Conservation (phyloP, 208 protist species). For the Trypanosoma cruzi region DNA sequence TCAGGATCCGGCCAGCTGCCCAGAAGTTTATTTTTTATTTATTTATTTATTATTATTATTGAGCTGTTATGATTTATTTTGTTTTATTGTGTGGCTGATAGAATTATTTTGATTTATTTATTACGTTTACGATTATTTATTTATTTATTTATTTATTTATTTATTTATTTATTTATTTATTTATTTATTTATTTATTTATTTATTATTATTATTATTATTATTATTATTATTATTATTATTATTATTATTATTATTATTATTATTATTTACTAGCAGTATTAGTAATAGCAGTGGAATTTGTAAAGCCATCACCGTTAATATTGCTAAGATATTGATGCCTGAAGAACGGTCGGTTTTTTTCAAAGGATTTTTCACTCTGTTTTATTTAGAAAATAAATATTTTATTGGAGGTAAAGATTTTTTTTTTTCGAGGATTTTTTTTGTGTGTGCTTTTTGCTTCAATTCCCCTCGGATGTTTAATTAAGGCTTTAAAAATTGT, state of each 20-base stretch:
- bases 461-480: no score
- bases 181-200: conserved; percentile 6
- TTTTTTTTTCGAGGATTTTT: not conserved
- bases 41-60: not conserved
- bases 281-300: not conserved
- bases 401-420: no score
- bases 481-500: no score
- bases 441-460: no score
- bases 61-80: not conserved
- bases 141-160: not conserved
- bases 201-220: not conserved
- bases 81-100: not conserved
- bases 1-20: no score
- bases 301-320: no score
- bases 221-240: not conserved
- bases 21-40: not conserved
- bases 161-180: not conserved
- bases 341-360: no score
- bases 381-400: no score
- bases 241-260: not conserved
- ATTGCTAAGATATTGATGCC: no score
- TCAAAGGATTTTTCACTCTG: no score
- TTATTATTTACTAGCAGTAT: not conserved
- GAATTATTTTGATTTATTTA: not conserved
- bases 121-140: not conserved